A percentile compares a stretch with the other conserved stretches of the same genome.
Conservation (phyloP, 2,329 filamentous ascomycete species). For the Apiospora koreana region DNA sequence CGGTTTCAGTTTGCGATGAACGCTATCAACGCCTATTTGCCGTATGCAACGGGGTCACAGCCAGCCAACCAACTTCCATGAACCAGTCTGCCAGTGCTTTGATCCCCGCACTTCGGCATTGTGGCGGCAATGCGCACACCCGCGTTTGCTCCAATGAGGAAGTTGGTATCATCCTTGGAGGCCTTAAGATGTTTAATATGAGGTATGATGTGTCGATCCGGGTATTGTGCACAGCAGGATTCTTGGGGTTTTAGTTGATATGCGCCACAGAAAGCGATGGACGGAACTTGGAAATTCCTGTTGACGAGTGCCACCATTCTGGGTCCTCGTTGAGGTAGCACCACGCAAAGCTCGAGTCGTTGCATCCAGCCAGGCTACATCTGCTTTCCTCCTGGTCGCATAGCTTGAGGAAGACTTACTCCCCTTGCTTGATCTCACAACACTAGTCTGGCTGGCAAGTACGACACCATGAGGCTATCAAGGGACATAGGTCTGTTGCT, state of each 20-base stretch:
- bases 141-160: not conserved
- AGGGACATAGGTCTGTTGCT: not conserved
- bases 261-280: not conserved
- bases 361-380: not conserved
- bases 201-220: not conserved
- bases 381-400: not conserved
- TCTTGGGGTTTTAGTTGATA: not conserved
- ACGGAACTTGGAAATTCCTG: not conserved
- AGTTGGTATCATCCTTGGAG: not conserved
- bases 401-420: not conserved
- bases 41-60: not conserved
- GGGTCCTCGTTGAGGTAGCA: not conserved
- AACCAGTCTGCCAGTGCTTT: not conserved
- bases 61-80: not conserved
- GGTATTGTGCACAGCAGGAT: not conserved
- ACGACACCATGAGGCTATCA: not conserved
- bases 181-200: not conserved
- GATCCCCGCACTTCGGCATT: constrained; percentile 1
- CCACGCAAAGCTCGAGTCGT: not conserved
- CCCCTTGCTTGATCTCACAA: not conserved
- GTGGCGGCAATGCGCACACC: not conserved
- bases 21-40: not conserved
- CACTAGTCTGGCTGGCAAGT: not conserved
- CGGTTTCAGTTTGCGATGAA: not conserved
- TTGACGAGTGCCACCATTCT: not conserved